Evolutionary conservation across 495 filamentous ascomycete genomes (phyloP), one percentile per base, ranked within the genome.

Genomic region (Aspergillus sclerotiicarbonarius): DNA sequence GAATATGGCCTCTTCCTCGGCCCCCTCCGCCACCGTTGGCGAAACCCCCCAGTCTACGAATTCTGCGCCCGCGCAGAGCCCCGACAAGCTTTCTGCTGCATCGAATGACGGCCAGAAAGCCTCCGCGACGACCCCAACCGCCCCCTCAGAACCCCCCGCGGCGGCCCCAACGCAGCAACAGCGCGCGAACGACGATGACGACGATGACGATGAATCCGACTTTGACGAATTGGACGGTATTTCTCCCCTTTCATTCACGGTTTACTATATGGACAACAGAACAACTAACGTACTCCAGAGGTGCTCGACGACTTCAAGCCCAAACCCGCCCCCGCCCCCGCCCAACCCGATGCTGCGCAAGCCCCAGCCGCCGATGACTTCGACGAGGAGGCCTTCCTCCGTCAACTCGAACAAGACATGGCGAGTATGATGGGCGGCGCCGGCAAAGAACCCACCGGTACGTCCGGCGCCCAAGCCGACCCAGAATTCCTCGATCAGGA

Each of bases 161-260:
- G 13, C 46, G 19, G n/a, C 46, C 7, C 10, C 37, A 16, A 41
- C 37, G 12, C 10, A 7, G 18, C 44, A 7, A 4, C 46, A 30
- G n/a, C 20, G 9, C 8, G 46, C 46, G 9, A 21, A 49, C 12
- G 21, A 56, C 39, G 59, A 58, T 30, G 50, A 61, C 25, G 64
- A 70, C 10, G 69, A 73, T 10, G 69, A 73, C 9, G 77, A 83
- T 39, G 75, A 80, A 35, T 78, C 77, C 5, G 91, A 96, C 67
- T 81, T 96, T 18, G 92, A 96, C 67, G 93, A 97, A 68, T 76
- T 98, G 44, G 93, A 98, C 72, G 93, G 91, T 89, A 67, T 49
- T 78, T 20, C 3, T 62, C 30, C 25, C 48, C 18, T 33, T 51
- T 37, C 43, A 16, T 37, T 29, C 10, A n/a, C n/a, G n/a, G n/a